Conservation (phyloP, 345 rosid species). For the Arabidopsis suecica region DNA sequence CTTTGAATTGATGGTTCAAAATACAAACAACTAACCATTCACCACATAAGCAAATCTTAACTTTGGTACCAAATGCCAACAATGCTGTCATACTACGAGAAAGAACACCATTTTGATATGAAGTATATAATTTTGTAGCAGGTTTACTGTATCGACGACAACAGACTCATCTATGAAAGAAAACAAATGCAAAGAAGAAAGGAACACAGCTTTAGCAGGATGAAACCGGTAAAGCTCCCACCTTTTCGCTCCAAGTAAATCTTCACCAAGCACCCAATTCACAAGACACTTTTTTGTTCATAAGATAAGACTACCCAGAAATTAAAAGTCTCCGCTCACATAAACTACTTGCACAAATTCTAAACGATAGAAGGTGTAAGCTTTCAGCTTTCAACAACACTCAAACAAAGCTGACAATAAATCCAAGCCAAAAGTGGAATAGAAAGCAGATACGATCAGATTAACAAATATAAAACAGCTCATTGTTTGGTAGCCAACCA, state of each 20-base stretch:
- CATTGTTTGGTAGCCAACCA: not conserved
- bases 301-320: not conserved
- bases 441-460: conserved; percentile 3
- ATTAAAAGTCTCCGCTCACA: not conserved
- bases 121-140: not conserved
- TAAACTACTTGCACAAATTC: conserved; percentile 4
- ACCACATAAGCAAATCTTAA: conserved; percentile 4
- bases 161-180: not conserved
- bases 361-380: not conserved
- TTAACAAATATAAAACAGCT: not conserved
- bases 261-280: conserved; percentile 17
- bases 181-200: conserved; percentile 11
- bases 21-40: not conserved
- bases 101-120: not conserved
- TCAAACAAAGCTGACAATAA: conserved; percentile 10
- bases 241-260: conserved; percentile 4
- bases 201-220: not conserved
- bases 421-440: not conserved
- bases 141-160: not conserved
- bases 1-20: not conserved
- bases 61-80: conserved; percentile 3
- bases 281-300: not conserved
- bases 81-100: conserved; percentile 19
- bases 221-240: conserved; percentile 23
- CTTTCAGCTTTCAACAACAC: conserved; percentile 19